Base-by-base conservation (phyloP, 192 early-diverging fungal species). In the Jimgerdemannia flammicorona region DNA sequence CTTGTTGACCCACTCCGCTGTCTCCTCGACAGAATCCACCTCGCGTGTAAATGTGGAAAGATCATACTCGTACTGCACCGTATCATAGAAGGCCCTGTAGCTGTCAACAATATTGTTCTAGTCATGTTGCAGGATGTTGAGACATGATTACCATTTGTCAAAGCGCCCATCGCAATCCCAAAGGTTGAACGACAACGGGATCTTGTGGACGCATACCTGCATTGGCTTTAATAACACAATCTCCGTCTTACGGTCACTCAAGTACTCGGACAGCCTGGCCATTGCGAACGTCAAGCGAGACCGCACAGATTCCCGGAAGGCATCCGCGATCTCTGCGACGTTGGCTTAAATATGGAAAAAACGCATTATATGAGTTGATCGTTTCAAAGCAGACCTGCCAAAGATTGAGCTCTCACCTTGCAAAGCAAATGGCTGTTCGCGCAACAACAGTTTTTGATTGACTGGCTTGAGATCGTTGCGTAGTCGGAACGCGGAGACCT, bases 341-440 rank as follows among this genome's bases (percentile, higher is more conserved):
- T 41, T 11, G 40, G 17, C 44, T 67, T 7, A 14, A 67, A 19
- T n/a, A 63, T 14, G 17, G 59, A 67, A 18, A 63, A 29, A 29
- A 29, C 29, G 29, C 29, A 29, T 29, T 29, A 29, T 29, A 29
- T 29, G 29, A 29, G 29, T 29, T 29, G 29, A 29, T 29, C 29
- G 29, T 29, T 72, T 18, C 11, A 40, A 39, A 14, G 29, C 43
- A 6, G 29, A 76, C 68, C n/a, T 66, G 14, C 40, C 54, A 72
- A 41, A 19, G 20, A 14, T 20, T 9, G 9, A 65, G 2, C 59
- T 59, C 41, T 77, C 77, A 86, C 81, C 75, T 20, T 85, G 80
- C 49, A 75, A 43, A 3, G 88, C 90, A 72, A 89, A 90, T 1
- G 67, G 81, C 73, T 90, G 85, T 54, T 84, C 73, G 64, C 80